Base-by-base conservation (phyloP, 352 stramenopile genomes). In the Phytopythium chamaehyphon region DNA sequence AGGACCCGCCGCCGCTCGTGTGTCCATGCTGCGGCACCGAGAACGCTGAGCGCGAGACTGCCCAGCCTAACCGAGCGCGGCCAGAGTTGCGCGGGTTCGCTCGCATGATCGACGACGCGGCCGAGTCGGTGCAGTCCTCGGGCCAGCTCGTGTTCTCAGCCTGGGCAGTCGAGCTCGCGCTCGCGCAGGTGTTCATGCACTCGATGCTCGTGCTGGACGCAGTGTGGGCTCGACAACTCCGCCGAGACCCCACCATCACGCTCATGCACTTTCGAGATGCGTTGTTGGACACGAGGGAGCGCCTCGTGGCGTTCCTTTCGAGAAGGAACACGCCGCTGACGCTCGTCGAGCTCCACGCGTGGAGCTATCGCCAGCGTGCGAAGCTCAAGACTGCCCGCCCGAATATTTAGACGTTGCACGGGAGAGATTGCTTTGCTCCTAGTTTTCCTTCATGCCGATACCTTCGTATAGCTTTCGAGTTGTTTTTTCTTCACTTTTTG, bases 21-120 rank as follows among this genome's bases (percentile, higher is more conserved):
- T 89, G 77, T 59, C 77, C 75, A 3, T 89, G 77, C 52, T 86
- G 77, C 39, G 75, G 75, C 42, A 89, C 77, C n/a, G 67, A 83
- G 33, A 83, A 84, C 38, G 66, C 71, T 0, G 77, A 87, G 49
- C 62, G 79, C 22, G 73, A 86, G 48, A 79, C 69, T 2, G 78
- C 69, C 5, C 64, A 75, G 23, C 66, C 71, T 5, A 76, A 69
- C 59, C 75, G 75, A 4, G 51, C 67, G 21, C 73, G 77, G 19
- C 69, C 73, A 10, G 78, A 89, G 55, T 59, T 89, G 31, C 51
- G 62, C 21, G 75, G 73, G n/a, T 87, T 87, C 44, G 47, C 66
- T 24, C 57, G 60, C 11, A 48, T 86, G 22, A 59, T 85, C 38
- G 57, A 55, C 36, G 68, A 88, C 39, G 62, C 62, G 42, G 71